These are phyloP conservation scores for Acorus gramineus DNA, from an alignment of 106 monocot species.

Conservation along the genomic window DNA sequence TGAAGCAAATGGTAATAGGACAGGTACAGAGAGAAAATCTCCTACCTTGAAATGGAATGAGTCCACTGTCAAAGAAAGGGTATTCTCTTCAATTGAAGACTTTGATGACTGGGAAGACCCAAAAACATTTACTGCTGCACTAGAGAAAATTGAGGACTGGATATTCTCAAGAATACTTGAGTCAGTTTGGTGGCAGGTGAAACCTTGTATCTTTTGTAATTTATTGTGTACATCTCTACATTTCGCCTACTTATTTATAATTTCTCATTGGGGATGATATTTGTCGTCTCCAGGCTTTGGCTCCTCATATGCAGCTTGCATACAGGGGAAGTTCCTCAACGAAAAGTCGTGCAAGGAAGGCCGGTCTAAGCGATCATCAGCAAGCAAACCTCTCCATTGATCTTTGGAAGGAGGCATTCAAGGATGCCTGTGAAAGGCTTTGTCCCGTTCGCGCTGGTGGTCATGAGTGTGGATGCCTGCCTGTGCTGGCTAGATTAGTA, in stretches of 20 bases:
- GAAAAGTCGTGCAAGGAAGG: slow-evolving; percentile 23
- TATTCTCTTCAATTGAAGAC: slow-evolving; percentile 27
- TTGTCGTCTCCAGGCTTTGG: slow-evolving; percentile 41
- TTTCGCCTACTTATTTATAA: too few species aligned
- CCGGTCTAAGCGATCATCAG: slow-evolving; percentile 22
- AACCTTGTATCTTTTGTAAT: background rate
- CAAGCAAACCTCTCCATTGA: slow-evolving; percentile 44
- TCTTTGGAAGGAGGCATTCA: slow-evolving; percentile 85
- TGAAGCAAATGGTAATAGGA: slow-evolving; percentile 8
- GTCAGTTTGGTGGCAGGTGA: slow-evolving; percentile 96
- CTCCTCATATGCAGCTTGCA: slow-evolving; percentile 65
- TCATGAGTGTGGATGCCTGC: slow-evolving; percentile 93
- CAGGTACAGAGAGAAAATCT: slow-evolving; percentile 19
- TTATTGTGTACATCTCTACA: background rate
- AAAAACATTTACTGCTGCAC: slow-evolving; percentile 33
- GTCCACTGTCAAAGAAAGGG: slow-evolving; percentile 25
- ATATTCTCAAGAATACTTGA: slow-evolving; percentile 79
- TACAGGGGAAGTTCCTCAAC: slow-evolving; percentile 8
- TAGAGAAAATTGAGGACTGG: slow-evolving; percentile 80
- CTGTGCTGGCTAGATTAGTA: slow-evolving; percentile 66
- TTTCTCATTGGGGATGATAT: background rate
- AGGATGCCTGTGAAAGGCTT: slow-evolving; percentile 75
- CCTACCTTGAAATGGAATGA: slow-evolving; percentile 52
- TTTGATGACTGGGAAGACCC: slow-evolving; percentile 53
- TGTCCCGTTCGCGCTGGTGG: slow-evolving; percentile 79